phyloP scores from a whole-genome alignment of 148 eudicot genomes.

The Beta vulgaris region DNA sequence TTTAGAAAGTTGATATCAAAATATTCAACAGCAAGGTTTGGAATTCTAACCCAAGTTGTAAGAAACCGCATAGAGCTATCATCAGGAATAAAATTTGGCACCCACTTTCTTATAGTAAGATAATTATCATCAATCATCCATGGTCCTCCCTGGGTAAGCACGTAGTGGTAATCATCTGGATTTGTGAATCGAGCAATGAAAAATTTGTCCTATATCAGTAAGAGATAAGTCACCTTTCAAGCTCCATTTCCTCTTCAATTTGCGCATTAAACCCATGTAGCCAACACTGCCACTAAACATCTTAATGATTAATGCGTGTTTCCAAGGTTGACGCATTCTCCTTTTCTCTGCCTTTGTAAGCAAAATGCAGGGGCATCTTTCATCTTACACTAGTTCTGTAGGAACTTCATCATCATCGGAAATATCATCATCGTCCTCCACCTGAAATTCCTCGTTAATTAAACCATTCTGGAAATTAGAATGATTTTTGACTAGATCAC shows the following conservation, averaged over 20 bases:
- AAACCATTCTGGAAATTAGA: no score
- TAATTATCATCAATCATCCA: conserved; percentile 1
- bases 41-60: neutral
- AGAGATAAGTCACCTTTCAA: neutral
- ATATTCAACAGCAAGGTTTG: neutral
- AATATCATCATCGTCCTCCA: neutral
- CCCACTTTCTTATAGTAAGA: neutral
- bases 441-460: no score
- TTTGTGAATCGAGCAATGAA: neutral
- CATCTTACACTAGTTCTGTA: neutral
- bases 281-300: neutral
- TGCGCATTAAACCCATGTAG: neutral
- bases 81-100: neutral
- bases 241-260: neutral
- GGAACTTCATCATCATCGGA: neutral
- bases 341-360: neutral
- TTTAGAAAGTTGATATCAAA: neutral
- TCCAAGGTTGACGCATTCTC: neutral
- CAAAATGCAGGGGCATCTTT: neutral
- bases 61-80: neutral
- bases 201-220: neutral
- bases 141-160: neutral
- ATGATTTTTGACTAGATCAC: no score
- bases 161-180: neutral
- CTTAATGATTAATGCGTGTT: neutral